Evolutionary conservation across 257 asterid species (phyloP), one percentile per base, ranked within the genome.

Genomic region (Cordia subcordata): DNA sequence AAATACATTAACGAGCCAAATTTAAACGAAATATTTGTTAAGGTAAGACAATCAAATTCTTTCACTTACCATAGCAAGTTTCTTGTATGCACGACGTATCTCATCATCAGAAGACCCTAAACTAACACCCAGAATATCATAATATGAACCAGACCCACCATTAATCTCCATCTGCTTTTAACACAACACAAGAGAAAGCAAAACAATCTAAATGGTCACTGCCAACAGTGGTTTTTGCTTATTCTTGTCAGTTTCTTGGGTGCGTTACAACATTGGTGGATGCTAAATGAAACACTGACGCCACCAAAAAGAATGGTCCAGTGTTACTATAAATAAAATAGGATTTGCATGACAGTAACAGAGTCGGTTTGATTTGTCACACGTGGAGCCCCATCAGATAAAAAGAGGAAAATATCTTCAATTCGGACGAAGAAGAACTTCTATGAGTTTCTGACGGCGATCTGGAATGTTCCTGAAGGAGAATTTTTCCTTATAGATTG

Each of bases 31-130:
- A 10, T 42, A 42, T 42, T 42, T 42, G n/a, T 15, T 10, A 42
- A 42, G 10, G 10, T 15, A 42, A 42, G 14, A 13, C 13, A 45
- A 45, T n/a, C n/a, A n/a, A n/a, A n/a, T n/a, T n/a, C n/a, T 20
- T 57, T 18, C 21, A 53, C 81, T 10, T 71, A 87, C 98, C 98
- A 80, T 86, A 8, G 96, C 98, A 10, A 92, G 85, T 64, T 79
- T 84, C 5, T 83, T 89, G 62, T 86, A 92, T 5, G 96, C 93
- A 1, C 88, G 82, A 16, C 86, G 80, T 14, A 88, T 81, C 61
- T 88, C 85, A 62, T 81, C 84, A 16, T 71, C 87, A 9, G 95
- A 84, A 44, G 95, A 84, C 55, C 60, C 71, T 4, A 54, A 13
- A 14, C 49, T 20, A 13, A 88, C 86, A 35, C 95, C 95, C 18